Evolutionary conservation across 2,329 filamentous ascomycete species (phyloP).

Genomic region (Fusarium dimerum): DNA sequence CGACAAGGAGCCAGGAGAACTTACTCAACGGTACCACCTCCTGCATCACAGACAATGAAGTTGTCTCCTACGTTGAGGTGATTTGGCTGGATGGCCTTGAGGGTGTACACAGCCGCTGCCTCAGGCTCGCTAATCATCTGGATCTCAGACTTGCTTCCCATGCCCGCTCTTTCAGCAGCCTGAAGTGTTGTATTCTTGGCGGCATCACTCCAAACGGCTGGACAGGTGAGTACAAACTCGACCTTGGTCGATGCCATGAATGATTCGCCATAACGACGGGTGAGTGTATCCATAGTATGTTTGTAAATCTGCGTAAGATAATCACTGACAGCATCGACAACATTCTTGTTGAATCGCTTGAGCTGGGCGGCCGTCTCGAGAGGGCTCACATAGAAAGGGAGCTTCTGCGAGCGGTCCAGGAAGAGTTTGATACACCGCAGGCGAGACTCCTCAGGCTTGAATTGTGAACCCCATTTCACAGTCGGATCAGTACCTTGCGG

Average conservation of each 20-base stretch:
- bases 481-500: slow-evolving; percentile 44
- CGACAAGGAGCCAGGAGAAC: slow-evolving; percentile 23
- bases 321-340: slow-evolving; percentile 77
- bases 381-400: slow-evolving; percentile 78
- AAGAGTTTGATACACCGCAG: slow-evolving; percentile 84
- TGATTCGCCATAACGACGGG: slow-evolving; percentile 71
- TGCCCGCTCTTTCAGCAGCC: slow-evolving; percentile 76
- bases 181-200: slow-evolving; percentile 82
- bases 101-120: slow-evolving; percentile 76
- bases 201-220: slow-evolving; percentile 81
- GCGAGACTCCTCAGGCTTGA: slow-evolving; percentile 73
- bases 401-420: slow-evolving; percentile 76
- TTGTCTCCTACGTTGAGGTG: slow-evolving; percentile 69
- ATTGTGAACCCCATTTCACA: slow-evolving; percentile 80
- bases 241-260: slow-evolving; percentile 77
- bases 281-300: slow-evolving; percentile 78
- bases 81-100: slow-evolving; percentile 78
- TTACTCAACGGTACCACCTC: slow-evolving; percentile 68
- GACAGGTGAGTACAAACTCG: slow-evolving; percentile 79
- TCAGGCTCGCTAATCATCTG: slow-evolving; percentile 82
- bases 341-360: slow-evolving; percentile 73
- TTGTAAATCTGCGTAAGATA: slow-evolving; percentile 75
- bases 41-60: slow-evolving; percentile 64
- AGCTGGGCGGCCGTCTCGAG: slow-evolving; percentile 76
- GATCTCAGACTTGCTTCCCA: slow-evolving; percentile 69